A percentile compares a stretch with the other conserved stretches of the same genome.
Evolutionary conservation across 345 rosid genomes (phyloP).

Genomic region (Luvunga scandens): DNA sequence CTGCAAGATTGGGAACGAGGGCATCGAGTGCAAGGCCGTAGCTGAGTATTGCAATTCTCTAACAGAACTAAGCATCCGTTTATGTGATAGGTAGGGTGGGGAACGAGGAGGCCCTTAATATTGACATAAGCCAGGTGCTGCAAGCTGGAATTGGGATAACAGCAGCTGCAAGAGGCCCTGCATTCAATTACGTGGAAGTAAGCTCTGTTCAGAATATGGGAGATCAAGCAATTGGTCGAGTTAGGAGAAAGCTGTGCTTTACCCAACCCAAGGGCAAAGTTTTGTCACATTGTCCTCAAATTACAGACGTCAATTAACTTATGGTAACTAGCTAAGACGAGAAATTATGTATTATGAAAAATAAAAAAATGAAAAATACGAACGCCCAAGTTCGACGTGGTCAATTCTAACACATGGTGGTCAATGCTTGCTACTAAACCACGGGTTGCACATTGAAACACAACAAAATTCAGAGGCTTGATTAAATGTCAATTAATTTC

Average conservation of each 20-base stretch:
- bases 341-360: no score
- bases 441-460: not conserved
- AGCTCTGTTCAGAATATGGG: conserved; percentile 85
- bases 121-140: conserved; percentile 52
- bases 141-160: conserved; percentile 48
- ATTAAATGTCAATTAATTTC: not conserved
- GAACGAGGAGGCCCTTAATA: conserved; percentile 52
- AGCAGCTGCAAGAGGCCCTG: conserved; percentile 84
- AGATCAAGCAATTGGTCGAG: conserved; percentile 68
- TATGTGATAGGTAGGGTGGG: conserved; percentile 92
- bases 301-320: conserved; percentile 63
- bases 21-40: conserved; percentile 48
- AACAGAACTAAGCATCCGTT: conserved; percentile 74
- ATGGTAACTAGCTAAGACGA: no score
- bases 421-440: no score
- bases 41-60: conserved; percentile 76
- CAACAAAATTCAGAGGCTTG: not conserved
- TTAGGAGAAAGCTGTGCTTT: conserved; percentile 79
- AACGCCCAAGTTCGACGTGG: no score
- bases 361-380: no score
- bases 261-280: conserved; percentile 69
- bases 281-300: conserved; percentile 69
- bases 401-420: no score
- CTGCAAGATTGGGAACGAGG: conserved; percentile 87
- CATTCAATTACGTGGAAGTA: conserved; percentile 61